These are phyloP conservation scores for Aspergillus aculeatus DNA, from an alignment of 2,329 filamentous ascomycete genomes.

Conservation along the genomic window DNA sequence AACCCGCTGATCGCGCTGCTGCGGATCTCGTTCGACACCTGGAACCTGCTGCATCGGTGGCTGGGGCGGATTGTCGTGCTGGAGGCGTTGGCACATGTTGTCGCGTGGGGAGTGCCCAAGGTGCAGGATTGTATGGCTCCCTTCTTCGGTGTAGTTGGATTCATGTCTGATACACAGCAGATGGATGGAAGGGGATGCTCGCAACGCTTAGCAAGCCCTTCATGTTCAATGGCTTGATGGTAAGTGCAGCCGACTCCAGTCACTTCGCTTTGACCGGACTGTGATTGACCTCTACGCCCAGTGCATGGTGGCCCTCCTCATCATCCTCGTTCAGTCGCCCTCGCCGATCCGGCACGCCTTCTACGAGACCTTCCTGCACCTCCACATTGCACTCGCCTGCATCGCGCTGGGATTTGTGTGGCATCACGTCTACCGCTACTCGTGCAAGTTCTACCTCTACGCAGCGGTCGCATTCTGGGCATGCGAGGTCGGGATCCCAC, in stretches of 20 bases:
- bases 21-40: slow-evolving; percentile 41
- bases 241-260: slow-evolving; percentile 21
- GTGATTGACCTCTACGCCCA: not conserved
- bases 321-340: slow-evolving; percentile 52
- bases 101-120: slow-evolving; percentile 71
- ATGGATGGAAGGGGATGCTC: not conserved
- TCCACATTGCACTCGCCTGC: slow-evolving; percentile 74
- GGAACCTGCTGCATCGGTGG: slow-evolving; percentile 70
- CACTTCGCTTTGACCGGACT: no score
- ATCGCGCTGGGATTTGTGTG: slow-evolving; percentile 69
- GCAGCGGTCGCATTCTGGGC: slow-evolving; percentile 74
- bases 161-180: slow-evolving; percentile 16
- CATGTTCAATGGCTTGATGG: slow-evolving; percentile 38
- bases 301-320: not conserved
- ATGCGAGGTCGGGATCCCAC: slow-evolving; percentile 51
- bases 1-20: slow-evolving; percentile 43
- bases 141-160: no score
- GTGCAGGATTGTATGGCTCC: slow-evolving; percentile 38
- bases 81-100: slow-evolving; percentile 67
- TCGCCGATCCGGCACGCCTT: slow-evolving; percentile 87
- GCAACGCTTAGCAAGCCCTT: slow-evolving; percentile 3
- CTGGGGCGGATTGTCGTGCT: slow-evolving; percentile 69
- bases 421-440: slow-evolving; percentile 71
- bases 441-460: slow-evolving; percentile 69
- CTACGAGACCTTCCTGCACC: slow-evolving; percentile 89